These are phyloP conservation scores for Pseudomonodictys pantanalensis DNA, from an alignment of 495 filamentous ascomycete species.

Conservation along the genomic window DNA sequence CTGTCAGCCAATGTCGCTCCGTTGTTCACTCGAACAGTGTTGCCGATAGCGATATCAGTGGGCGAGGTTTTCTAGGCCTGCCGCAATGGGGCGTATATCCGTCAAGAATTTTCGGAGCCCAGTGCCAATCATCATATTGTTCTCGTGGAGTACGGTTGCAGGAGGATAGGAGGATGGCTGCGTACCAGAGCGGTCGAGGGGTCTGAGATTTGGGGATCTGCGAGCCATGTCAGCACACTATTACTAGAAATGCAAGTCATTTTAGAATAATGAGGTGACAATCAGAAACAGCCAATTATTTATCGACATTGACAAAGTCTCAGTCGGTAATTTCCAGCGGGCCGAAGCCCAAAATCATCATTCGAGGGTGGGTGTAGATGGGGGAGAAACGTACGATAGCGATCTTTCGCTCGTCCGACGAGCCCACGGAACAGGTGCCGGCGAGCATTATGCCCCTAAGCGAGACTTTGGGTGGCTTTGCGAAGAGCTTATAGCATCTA, in stretches of 20 bases:
- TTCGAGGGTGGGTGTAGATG: slow-evolving; percentile 22
- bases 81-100: slow-evolving; percentile 90
- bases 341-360: slow-evolving; percentile 86
- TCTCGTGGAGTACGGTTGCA: slow-evolving; percentile 17
- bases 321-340: slow-evolving; percentile 99
- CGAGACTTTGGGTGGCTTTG: too few species aligned
- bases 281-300: slow-evolving; percentile 88
- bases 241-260: too few species aligned
- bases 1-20: neutral
- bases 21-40: neutral
- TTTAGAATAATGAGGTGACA: slow-evolving; percentile 34
- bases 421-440: too few species aligned
- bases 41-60: slow-evolving; percentile 64
- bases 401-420: too few species aligned
- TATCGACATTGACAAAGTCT: slow-evolving; percentile 80
- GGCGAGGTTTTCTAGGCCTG: slow-evolving; percentile 99
- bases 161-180: neutral
- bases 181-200: slow-evolving; percentile 16
- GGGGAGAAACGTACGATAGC: too few species aligned
- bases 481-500: too few species aligned
- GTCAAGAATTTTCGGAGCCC: slow-evolving; percentile 92
- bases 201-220: too few species aligned
- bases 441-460: too few species aligned
- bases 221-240: too few species aligned
- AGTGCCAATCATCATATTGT: slow-evolving; percentile 99